Conservation (phyloP, 2,329 filamentous ascomycete genomes). For the Cylindrodendrum hubeiense region DNA sequence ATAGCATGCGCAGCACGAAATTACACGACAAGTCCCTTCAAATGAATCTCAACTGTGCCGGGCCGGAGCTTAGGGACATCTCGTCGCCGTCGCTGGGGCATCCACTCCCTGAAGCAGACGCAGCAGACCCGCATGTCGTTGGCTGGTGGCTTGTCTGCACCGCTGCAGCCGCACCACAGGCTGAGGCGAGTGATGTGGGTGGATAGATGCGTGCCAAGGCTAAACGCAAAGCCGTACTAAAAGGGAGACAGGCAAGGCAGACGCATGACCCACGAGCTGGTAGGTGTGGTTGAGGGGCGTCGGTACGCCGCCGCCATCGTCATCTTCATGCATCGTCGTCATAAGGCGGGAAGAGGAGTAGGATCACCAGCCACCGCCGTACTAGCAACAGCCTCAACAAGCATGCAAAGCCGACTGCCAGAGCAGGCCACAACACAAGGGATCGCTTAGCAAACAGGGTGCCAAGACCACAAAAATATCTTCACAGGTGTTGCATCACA, state of each 20-base stretch:
- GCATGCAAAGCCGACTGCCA: not conserved
- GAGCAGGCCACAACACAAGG: not conserved
- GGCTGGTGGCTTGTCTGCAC: constrained; percentile 23
- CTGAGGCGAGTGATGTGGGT: constrained; percentile 13
- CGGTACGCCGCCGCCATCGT: constrained; percentile 6
- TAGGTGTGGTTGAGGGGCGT: not conserved
- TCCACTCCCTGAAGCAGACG: constrained; percentile 7
- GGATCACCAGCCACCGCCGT: not conserved
- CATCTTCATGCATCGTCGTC: constrained; percentile 25
- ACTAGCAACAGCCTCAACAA: not conserved
- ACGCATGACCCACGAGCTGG: constrained; percentile 4
- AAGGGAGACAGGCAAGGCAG: constrained; percentile 12
- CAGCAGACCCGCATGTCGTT: constrained; percentile 19
- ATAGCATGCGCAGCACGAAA: not conserved
- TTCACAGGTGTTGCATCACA: not conserved
- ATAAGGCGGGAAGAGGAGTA: constrained; percentile 16
- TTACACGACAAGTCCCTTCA: not conserved
- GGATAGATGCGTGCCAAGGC: constrained; percentile 1
- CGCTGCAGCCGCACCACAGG: constrained; percentile 23
- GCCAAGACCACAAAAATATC: not conserved
- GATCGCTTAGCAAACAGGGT: not conserved
- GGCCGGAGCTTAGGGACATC: not conserved
- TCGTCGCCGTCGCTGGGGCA: constrained; percentile 4
- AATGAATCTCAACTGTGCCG: not conserved
- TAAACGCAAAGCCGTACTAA: constrained; percentile 12